A percentile compares a stretch with the other conserved stretches of the same genome.
phyloP scores from a whole-genome alignment of 805 yeast genomes.

The Kazachstania kunashirensis region DNA sequence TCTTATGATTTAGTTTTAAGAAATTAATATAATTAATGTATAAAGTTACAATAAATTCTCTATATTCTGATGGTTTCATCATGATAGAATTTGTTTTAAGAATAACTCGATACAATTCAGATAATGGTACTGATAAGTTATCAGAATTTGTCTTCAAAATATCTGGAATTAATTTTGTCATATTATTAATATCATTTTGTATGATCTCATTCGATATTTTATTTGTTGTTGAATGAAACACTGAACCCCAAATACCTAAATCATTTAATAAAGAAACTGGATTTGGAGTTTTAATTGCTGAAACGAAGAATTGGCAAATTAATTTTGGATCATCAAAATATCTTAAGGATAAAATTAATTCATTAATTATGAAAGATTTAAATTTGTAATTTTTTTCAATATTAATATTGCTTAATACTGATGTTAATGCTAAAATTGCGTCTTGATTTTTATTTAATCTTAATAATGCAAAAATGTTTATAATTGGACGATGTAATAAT shows the following conservation, averaged over 20 bases:
- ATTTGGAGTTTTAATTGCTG: slow-evolving; percentile 8
- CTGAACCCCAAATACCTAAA: slow-evolving; percentile 23
- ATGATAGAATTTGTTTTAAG: slow-evolving; percentile 9
- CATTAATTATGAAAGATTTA: slow-evolving; percentile 14
- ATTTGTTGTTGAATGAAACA: slow-evolving; percentile 10
- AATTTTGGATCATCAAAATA: slow-evolving; percentile 25
- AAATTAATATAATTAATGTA: slow-evolving; percentile 8
- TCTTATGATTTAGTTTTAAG: neutral
- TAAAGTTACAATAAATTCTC: slow-evolving; percentile 11
- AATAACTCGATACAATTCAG: slow-evolving; percentile 20
- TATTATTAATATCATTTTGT: neutral
- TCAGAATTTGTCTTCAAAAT: neutral
- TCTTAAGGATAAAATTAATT: slow-evolving; percentile 16
- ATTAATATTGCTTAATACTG: slow-evolving; percentile 9
- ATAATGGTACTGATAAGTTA: slow-evolving; percentile 13
- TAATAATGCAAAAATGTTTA: slow-evolving; percentile 6
- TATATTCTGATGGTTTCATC: slow-evolving; percentile 9
- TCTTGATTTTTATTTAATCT: slow-evolving; percentile 18
- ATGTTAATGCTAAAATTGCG: slow-evolving; percentile 16
- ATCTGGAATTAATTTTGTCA: slow-evolving; percentile 1
- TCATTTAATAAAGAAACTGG: slow-evolving; percentile 18
- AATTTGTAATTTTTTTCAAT: slow-evolving; percentile 10
- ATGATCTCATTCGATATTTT: neutral
- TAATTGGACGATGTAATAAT: slow-evolving; percentile 6
- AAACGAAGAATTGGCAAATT: slow-evolving; percentile 15